These are phyloP conservation scores for Sclerotinia minor DNA, from an alignment of 2,329 filamentous ascomycete genomes.

Conservation along the genomic window DNA sequence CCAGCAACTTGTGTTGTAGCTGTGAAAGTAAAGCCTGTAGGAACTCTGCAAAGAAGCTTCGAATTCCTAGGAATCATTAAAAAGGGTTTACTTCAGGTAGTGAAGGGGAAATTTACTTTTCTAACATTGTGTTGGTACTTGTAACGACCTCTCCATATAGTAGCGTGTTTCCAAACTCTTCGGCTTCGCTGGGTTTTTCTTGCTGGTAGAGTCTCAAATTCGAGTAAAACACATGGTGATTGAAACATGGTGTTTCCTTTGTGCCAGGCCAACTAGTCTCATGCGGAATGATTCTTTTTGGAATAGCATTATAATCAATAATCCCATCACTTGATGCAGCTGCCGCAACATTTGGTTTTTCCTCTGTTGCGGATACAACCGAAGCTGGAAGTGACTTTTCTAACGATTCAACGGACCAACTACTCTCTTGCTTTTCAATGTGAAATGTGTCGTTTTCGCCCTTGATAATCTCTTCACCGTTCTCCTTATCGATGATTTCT, in stretches of 20 bases:
- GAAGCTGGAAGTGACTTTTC: constrained; percentile 50
- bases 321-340: constrained; percentile 55
- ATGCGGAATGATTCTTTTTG: constrained; percentile 75
- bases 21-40: constrained; percentile 81
- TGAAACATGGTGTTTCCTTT: constrained; percentile 81
- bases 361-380: constrained; percentile 25
- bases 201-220: constrained; percentile 67
- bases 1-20: constrained; percentile 87
- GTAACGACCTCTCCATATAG: constrained; percentile 92
- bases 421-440: constrained; percentile 65
- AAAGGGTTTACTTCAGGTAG: constrained; percentile 9
- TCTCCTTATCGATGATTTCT: constrained; percentile 65
- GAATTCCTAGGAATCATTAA: constrained; percentile 60
- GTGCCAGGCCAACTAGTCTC: constrained; percentile 64
- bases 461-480: constrained; percentile 70
- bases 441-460: constrained; percentile 83
- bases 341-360: constrained; percentile 44
- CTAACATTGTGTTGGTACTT: constrained; percentile 88
- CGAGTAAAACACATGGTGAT: constrained; percentile 75
- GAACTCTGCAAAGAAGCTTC: constrained; percentile 71
- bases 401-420: constrained; percentile 58
- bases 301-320: constrained; percentile 70
- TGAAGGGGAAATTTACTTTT: constrained; percentile 60
- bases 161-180: constrained; percentile 72
- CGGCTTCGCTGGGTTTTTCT: constrained; percentile 53